Evolutionary conservation across 2,329 filamentous ascomycete genomes (phyloP), one percentile per base, ranked within the genome.

Genomic region (Aspergillus sp.): DNA sequence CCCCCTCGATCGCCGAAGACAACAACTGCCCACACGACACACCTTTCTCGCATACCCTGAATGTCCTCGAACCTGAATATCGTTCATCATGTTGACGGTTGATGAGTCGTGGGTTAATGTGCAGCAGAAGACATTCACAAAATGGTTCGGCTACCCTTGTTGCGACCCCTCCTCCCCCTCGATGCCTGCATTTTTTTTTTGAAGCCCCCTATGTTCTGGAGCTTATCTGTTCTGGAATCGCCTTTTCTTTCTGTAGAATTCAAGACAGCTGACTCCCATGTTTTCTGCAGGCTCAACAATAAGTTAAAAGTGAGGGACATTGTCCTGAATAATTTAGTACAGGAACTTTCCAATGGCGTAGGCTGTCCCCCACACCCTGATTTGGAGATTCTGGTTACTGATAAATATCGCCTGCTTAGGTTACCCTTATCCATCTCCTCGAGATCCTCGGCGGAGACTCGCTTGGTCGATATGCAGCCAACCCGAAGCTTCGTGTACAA

Each of bases 111-210:
- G 84, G 84, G 80, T 87, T 68, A 84, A 82, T 72, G 92, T 96
- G 77, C 93, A 98, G 81, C 90, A 98, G 77, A 99, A 98, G 84
- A 99, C 95, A 27, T 99, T 99, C 77, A 96, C 93, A 59, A 99
- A 98, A 90, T 99, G 95, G 89, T 90, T 63, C 4, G 27, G 43
- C 35, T 47, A 47, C 45, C 15, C 39, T 53, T 27, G 50, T 25
- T n/a, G 27, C 19, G 7, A 37, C 57, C 27, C 52, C 49, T 44
- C 33, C 45, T 31, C 52, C 35, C 25, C 27, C 35, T 54, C 23
- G 31, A 49, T 45, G 33, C 40, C 35, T 21, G 15, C 21, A 4
- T 21, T 21, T 19, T 39, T 40, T 17, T n/a, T 27, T 40, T n/a
- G 43, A 63, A 50, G 19, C 43, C 44, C 47, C 47, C 40, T 56